Evolutionary conservation across 352 stramenopile species (phyloP), one percentile per base, ranked within the genome.

Genomic region (Phytophthora hibernalis): DNA sequence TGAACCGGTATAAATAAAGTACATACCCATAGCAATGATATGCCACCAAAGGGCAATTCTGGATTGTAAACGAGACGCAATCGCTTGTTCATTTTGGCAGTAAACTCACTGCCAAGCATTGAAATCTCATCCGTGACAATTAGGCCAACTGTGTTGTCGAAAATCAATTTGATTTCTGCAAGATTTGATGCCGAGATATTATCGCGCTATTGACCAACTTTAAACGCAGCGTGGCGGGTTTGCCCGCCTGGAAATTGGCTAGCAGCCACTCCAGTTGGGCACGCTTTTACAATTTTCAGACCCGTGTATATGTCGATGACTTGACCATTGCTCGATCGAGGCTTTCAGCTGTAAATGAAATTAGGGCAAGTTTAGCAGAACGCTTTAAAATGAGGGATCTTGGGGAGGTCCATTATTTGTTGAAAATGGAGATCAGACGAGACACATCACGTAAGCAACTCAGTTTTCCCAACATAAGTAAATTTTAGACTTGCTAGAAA

Each of bases 191-290:
- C 5, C 9, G 54, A 50, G 31, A 59, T 50, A 3, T 50, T 30
- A 18, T 59, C 52, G 4, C 12, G 4, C 2, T 52, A 10, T 8
- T 15, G 53, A 0, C n/a, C 53, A 21, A 61, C 15, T 5, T 61
- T 61, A 16, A 61, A 61, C 11, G 54, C 54, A 38, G 28, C 18
- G 8, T 54, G 54, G 6, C 42, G 54, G 2, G 54, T 61, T 28
- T 31, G 13, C 12, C 52, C 26, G 9, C 43, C 42, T n/a, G 54
- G 30, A 38, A 61, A 54, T 30, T 53, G 54, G 20, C 54, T 54
- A 10, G 43, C 54, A 20, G 30, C 54, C 12, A 30, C 43, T 26
- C n/a, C 18, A 28, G 54, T 37, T 2, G 54, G 43, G 11, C 54
- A n/a, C n/a, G n/a, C n/a, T n/a, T n/a, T n/a, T n/a, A 61, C 16